Evolutionary conservation across 805 yeast genomes (phyloP), one percentile per base, ranked within the genome.

Genomic region (fission yeast (Schizosaccharomyces pombe)): DNA sequence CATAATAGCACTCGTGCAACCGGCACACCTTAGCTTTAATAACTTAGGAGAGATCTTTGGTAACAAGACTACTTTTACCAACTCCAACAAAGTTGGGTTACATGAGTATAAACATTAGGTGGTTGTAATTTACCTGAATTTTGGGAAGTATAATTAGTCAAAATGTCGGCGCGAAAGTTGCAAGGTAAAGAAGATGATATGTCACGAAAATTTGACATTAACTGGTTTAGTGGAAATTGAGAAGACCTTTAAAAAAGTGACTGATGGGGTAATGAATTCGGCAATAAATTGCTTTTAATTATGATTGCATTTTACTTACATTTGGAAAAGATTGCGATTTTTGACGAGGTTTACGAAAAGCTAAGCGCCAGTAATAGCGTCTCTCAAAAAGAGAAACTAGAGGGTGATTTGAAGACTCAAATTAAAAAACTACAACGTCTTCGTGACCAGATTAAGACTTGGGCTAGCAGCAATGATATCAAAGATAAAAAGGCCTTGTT

Each of bases 381-480:
- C 59, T 79, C 94, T 2, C 95, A 87, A 65, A 83, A 89, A 69
- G 97, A 89, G 65, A 89, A 89, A 66, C 73, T 91, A 56, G 98
- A 91, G 65, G 75, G 63, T 57, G 98, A 89, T 65, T 72, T 89
- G 64, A 87, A 91, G 69, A 80, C 91, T 62, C 97, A 91, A 67
- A 87, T 91, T 67, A 89, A 91, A 68, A 89, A 86, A 67, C 73
- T 89, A 56, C 98, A 89, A 65, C 78, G 95, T 65, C 79, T 82
- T 61, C 76, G 97, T 64, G 98, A 89, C 67, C 97, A 86, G 69
- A 84, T 89, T 62, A 89, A 89, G 69, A 82, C 83, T 56, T 89
- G 98, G 98, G 69, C 86, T 64, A 78, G 89, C 47, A 87, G 89
- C 60, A 83, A 80, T 60, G 94, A 87, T 58, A 86, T 87, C 52